Evolutionary conservation across 257 asterid species (phyloP).

Genomic region (Rauvolfia tetraphylla): DNA sequence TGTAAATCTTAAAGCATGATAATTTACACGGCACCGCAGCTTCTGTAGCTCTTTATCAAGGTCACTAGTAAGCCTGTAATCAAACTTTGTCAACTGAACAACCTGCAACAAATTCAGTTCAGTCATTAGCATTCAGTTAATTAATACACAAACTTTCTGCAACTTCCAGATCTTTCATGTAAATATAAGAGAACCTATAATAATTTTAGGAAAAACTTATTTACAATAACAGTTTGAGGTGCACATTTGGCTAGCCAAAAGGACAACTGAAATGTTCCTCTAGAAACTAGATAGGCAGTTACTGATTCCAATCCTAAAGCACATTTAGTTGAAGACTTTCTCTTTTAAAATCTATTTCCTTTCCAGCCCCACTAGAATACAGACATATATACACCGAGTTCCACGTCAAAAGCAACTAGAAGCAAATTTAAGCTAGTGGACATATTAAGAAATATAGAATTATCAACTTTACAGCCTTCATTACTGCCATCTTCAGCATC

Average conservation of each 20-base stretch:
- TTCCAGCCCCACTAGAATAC: background rate
- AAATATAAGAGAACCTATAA: background rate
- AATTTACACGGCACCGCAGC: conserved; percentile 91
- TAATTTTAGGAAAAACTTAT: conserved; percentile 4
- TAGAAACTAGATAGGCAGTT: background rate
- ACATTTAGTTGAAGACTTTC: background rate
- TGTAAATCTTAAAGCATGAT: conserved; percentile 88
- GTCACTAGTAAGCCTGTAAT: conserved; percentile 89
- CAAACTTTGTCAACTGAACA: conserved; percentile 96
- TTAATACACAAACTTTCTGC: conserved; percentile 5
- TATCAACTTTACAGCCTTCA: background rate
- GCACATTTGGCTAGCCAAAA: background rate
- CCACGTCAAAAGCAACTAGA: background rate
- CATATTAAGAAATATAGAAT: background rate
- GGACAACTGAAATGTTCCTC: background rate
- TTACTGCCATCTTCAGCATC: background rate
- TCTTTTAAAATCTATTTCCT: background rate
- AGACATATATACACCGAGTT: background rate
- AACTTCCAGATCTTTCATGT: background rate
- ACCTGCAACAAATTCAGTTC: conserved; percentile 55
- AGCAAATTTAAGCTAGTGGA: background rate
- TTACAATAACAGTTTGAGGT: background rate
- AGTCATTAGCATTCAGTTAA: conserved; percentile 10
- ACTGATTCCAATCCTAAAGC: background rate
- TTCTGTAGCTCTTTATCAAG: conserved; percentile 85